A percentile compares a stretch with the other conserved stretches of the same genome.
Evolutionary conservation across 2,329 filamentous ascomycete genomes (phyloP).

Genomic region (Venturia asperata): DNA sequence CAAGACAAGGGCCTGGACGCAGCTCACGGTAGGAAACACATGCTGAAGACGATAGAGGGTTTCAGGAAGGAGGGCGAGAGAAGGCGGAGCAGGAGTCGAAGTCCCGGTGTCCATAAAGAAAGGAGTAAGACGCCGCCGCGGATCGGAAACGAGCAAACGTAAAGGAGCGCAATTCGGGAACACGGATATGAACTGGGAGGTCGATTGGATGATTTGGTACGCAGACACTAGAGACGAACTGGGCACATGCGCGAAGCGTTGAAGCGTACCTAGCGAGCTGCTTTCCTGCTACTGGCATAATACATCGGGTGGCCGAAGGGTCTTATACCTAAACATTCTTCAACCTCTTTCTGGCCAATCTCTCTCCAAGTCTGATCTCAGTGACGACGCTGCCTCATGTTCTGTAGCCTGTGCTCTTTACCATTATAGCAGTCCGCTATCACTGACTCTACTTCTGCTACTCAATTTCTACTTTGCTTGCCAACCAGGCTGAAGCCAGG

Average conservation of each 20-base stretch:
- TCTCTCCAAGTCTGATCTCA: neutral
- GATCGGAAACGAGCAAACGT: constrained; percentile 31
- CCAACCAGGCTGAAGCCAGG: too few relatives aligned
- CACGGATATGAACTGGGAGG: neutral
- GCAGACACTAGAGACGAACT: neutral
- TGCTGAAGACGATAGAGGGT: constrained; percentile 80
- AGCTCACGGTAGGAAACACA: constrained; percentile 73
- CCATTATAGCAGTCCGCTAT: too few relatives aligned
- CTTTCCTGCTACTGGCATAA: neutral
- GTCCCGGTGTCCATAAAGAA: constrained; percentile 1
- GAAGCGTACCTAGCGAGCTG: neutral
- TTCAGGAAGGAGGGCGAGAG: constrained; percentile 82
- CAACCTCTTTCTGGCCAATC: neutral
- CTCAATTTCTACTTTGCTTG: too few relatives aligned
- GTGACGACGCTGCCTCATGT: neutral
- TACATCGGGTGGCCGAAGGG: neutral
- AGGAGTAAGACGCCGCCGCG: constrained; percentile 30
- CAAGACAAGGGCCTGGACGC: constrained; percentile 78
- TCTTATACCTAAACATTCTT: neutral
- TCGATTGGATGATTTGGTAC: neutral
- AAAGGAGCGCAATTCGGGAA: neutral
- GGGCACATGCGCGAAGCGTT: neutral
- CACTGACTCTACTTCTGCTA: too few relatives aligned
- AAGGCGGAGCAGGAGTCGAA: constrained; percentile 41
- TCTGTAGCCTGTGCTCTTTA: neutral